Evolutionary conservation across 129 eudicot species (phyloP), one percentile per base, ranked within the genome.

Genomic region (Ambrosia trifida): DNA sequence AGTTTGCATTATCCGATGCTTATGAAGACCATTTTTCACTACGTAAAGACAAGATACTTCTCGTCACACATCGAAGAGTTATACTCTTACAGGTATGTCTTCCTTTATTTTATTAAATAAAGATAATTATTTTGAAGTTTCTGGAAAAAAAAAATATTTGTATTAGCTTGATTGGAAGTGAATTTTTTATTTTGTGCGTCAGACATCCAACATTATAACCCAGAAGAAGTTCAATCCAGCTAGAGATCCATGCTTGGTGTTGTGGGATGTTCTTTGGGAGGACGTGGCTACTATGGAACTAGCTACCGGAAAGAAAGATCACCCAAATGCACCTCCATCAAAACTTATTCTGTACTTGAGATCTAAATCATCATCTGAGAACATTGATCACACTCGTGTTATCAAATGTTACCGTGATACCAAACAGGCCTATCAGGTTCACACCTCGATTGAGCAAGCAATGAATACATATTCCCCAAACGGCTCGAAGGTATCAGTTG

Each of bases 1-100:
- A 95, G 83, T 95, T 95, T 83, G 99, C 97, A 16, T 74, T 90
- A 41, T 84, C 99, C 3, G 99, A 95, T 86, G 99, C 99, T 62
- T 95, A 95, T 16, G 99, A 95, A 77, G 87, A 90, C 75, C 99
- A 95, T 80, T 90, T 88, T 58, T 72, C 78, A 38, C 91, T 95
- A 51, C 97, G 97, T 11, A 95, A 95, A 79, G 97, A 86, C 54
- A 95, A 87, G 71, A 70, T 90, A 66, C 83, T 95, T 69, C 49
- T 95, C 66, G 89, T 95, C 53, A 95, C 99, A 6, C 97, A 95
- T 59, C 84, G 99, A 67, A 86, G 99, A 83, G 92, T 83, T 74
- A 76, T 95, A 59, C 91, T 90, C 64, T 68, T 95, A 81, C 99
- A 90, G 74, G 99, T 94, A 73, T 76, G 94, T 79, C n/a, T 56